A percentile compares a stretch with the other conserved stretches of the same genome.
These are phyloP conservation scores for Helenozyma baotianmanensis DNA, from an alignment of 805 yeast genomes.

Conservation along the genomic window DNA sequence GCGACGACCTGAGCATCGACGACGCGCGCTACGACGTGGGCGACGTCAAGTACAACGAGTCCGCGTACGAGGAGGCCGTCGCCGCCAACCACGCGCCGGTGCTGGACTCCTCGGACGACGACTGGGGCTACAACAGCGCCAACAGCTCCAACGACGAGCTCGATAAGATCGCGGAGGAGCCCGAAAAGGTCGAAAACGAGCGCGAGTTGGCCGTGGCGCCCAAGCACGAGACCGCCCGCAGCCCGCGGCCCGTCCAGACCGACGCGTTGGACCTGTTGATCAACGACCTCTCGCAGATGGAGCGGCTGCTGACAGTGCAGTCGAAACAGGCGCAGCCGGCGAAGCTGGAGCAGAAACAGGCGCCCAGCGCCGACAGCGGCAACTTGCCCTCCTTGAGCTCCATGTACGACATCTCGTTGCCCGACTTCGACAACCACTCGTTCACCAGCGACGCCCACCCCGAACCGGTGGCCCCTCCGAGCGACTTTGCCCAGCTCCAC, in stretches of 20 bases:
- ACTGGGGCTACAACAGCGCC: constrained; percentile 25
- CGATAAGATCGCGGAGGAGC: no score
- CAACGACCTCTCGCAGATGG: constrained; percentile 27
- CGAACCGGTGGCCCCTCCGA: background rate
- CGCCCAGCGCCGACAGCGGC: background rate
- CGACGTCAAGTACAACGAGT: constrained; percentile 19
- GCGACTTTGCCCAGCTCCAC: constrained; percentile 1
- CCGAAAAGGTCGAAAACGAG: no score
- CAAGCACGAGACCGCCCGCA: no score
- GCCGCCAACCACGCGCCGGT: background rate
- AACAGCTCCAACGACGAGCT: constrained; percentile 13
- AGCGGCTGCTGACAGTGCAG: constrained; percentile 3
- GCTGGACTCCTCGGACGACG: constrained; percentile 10
- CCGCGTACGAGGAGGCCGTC: constrained; percentile 1
- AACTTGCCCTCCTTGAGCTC: constrained; percentile 21
- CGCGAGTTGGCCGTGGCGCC: no score
- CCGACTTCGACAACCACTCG: constrained; percentile 23
- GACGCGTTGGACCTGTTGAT: constrained; percentile 36
- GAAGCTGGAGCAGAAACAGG: background rate
- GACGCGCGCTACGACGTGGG: constrained; percentile 24
- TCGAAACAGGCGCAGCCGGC: background rate
- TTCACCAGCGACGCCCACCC: constrained; percentile 6
- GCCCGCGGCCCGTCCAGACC: constrained; percentile 5
- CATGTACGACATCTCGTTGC: constrained; percentile 21
- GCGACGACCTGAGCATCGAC: constrained; percentile 5